Conservation (phyloP, 805 yeast species). For the Candida silvicultrix region DNA sequence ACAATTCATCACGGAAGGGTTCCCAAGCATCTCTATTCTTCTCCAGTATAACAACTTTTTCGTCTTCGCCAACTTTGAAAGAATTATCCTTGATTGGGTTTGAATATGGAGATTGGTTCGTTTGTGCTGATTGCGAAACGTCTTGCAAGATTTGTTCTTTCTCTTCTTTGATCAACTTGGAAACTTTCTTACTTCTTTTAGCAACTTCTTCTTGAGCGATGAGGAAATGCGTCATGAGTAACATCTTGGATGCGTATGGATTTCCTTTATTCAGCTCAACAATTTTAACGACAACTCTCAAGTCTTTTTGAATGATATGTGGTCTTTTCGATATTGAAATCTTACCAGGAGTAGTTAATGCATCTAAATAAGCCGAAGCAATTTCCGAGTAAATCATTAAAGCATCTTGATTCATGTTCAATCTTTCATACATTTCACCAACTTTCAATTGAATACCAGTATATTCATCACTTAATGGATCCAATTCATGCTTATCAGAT, state of each 20-base stretch:
- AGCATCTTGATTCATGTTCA: slow-evolving; percentile 59
- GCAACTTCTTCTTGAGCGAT: slow-evolving; percentile 64
- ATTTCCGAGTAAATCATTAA: slow-evolving; percentile 61
- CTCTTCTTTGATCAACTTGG: slow-evolving; percentile 25
- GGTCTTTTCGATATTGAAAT: slow-evolving; percentile 33
- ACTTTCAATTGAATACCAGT: slow-evolving; percentile 87
- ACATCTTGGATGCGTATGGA: slow-evolving; percentile 45
- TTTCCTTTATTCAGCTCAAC: slow-evolving; percentile 48
- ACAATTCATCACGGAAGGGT: slow-evolving; percentile 71
- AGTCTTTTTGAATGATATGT: slow-evolving; percentile 61
- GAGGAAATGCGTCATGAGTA: slow-evolving; percentile 54
- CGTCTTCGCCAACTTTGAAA: neutral
- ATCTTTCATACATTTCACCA: slow-evolving; percentile 78
- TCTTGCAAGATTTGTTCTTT: slow-evolving; percentile 20
- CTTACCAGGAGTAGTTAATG: slow-evolving; percentile 36
- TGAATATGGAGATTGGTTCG: neutral
- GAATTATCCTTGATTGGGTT: neutral
- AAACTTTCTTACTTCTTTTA: slow-evolving; percentile 28
- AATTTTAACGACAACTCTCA: slow-evolving; percentile 62
- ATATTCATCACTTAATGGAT: slow-evolving; percentile 65
- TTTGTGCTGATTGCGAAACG: slow-evolving; percentile 8
- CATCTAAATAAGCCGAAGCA: slow-evolving; percentile 49
- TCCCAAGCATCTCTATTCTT: slow-evolving; percentile 54
- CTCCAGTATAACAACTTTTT: slow-evolving; percentile 19
- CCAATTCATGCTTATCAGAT: slow-evolving; percentile 50